Percentiles rank a stretch among this genome's conserved stretches.
Conservation (phyloP, 768 basidiomycete species). For the Amanita polypyramis region DNA sequence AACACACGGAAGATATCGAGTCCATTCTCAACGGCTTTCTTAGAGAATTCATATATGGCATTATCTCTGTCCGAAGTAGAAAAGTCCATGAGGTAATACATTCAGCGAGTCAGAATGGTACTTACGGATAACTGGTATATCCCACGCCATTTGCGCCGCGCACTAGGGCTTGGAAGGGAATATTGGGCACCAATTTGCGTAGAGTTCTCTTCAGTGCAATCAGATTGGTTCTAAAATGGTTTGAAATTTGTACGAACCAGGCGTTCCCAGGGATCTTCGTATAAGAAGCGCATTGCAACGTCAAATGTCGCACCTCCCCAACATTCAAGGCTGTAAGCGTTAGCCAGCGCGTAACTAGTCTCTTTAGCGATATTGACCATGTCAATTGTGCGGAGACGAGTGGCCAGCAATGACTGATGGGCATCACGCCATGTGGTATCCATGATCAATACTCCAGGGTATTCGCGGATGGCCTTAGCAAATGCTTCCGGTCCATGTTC, state of each 20-base stretch:
- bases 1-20: constrained; percentile 99
- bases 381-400: constrained; percentile 89
- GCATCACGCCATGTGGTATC: constrained; percentile 99
- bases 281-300: constrained; percentile 98
- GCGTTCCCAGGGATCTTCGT: constrained; percentile 99
- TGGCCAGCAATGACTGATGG: constrained; percentile 95
- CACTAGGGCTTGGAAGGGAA: constrained; percentile 95
- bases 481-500: constrained; percentile 97
- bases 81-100: neutral
- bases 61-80: constrained; percentile 57
- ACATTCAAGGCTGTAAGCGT: constrained; percentile 95
- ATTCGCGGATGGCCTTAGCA: constrained; percentile 93
- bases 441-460: constrained; percentile 93
- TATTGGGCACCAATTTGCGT: constrained; percentile 94
- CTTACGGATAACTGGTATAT: constrained; percentile 95
- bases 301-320: constrained; percentile 99
- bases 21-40: constrained; percentile 99
- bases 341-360: constrained; percentile 89
- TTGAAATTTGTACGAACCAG: constrained; percentile 40
- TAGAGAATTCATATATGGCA: constrained; percentile 98
- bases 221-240: constrained; percentile 11
- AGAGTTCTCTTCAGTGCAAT: constrained; percentile 58
- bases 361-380: constrained; percentile 99
- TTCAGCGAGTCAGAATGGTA: constrained; percentile 6
- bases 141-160: constrained; percentile 99